Conservation (phyloP, 164 flowering plant genomes). For the Tetracentron sinense region DNA sequence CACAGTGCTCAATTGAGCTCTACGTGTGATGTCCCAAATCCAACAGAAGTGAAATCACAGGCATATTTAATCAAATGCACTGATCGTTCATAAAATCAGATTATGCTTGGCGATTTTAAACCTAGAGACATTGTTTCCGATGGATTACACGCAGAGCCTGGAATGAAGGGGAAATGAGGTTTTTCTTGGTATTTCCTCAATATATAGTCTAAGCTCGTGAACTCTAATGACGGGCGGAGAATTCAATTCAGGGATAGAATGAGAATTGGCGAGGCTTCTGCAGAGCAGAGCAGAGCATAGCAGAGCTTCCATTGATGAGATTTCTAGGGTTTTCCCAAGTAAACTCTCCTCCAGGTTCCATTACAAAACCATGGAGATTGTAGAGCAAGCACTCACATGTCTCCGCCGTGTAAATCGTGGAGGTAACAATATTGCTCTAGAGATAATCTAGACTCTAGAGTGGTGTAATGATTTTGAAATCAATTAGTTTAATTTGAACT, state of each 20-base stretch:
- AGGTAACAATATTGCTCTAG: too few species aligned
- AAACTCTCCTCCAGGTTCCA: too few species aligned
- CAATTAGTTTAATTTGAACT: too few species aligned
- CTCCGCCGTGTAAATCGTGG: too few species aligned
- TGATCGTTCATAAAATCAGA: background rate
- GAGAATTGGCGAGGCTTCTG: constrained; percentile 39
- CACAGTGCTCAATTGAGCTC: constrained; percentile 60
- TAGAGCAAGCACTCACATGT: too few species aligned
- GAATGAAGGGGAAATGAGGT: constrained; percentile 72
- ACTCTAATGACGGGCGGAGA: constrained; percentile 66
- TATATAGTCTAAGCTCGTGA: constrained; percentile 77
- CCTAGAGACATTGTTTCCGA: constrained; percentile 53
- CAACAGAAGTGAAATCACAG: constrained; percentile 55
- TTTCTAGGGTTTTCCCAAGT: too few species aligned
- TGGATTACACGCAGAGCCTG: constrained; percentile 81
- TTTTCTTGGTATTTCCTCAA: constrained; percentile 91
- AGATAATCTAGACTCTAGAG: too few species aligned
- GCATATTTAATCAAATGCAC: too few species aligned
- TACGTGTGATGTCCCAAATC: constrained; percentile 90
- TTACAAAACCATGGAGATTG: too few species aligned
- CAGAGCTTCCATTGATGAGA: constrained; percentile 68
- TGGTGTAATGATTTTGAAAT: too few species aligned
- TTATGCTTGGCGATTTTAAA: constrained; percentile 46
- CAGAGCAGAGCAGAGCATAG: constrained; percentile 42
- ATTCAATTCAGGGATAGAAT: constrained; percentile 61